A percentile compares a stretch with the other conserved stretches of the same genome.
phyloP scores from a whole-genome alignment of 2,329 filamentous ascomycete genomes.

The Davidsoniella neocaledoniae region DNA sequence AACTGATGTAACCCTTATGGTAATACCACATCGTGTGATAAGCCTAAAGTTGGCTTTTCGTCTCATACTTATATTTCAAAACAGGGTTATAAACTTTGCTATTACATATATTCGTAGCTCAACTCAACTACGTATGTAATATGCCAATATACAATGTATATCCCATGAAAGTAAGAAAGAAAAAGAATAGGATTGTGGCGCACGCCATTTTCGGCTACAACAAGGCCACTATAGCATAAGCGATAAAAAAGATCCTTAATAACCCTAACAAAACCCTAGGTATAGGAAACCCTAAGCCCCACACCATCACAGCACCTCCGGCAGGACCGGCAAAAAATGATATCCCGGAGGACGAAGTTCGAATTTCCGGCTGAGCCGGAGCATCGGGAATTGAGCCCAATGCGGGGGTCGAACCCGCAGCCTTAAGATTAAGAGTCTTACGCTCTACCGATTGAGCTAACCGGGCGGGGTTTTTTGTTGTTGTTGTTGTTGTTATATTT shows the following conservation, averaged over 20 bases:
- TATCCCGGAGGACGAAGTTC: neutral
- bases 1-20: too few species aligned
- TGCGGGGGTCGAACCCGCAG: slow-evolving; percentile 26
- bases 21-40: neutral
- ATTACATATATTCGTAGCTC: too few species aligned
- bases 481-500: too few species aligned
- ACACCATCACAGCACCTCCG: neutral
- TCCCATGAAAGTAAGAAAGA: too few species aligned
- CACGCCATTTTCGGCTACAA: neutral
- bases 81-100: too few species aligned
- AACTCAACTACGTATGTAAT: too few species aligned
- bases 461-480: slow-evolving; percentile 25
- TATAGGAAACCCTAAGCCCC: neutral
- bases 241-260: neutral
- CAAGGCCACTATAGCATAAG: neutral
- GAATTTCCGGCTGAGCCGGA: slow-evolving; percentile 11
- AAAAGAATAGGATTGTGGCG: too few species aligned
- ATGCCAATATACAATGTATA: too few species aligned
- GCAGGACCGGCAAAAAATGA: neutral
- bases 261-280: neutral
- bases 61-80: too few species aligned
- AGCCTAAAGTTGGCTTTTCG: neutral
- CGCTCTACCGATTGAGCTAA: slow-evolving; percentile 59
- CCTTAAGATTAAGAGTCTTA: slow-evolving; percentile 47
- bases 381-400: slow-evolving; percentile 15